Base-by-base conservation (phyloP, 495 filamentous ascomycete species). In the Penicillium verhagenii region DNA sequence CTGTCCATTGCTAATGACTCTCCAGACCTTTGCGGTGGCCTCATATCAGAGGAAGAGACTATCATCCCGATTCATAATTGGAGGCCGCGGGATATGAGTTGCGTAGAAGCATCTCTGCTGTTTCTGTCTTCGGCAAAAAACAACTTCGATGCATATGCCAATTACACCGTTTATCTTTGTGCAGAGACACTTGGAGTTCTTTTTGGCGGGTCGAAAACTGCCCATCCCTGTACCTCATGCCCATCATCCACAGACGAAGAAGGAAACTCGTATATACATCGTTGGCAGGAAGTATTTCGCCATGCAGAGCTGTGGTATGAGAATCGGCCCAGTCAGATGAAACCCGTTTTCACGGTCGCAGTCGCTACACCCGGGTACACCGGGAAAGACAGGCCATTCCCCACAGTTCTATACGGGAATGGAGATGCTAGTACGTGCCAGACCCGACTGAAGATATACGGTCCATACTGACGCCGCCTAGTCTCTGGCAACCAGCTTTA, bases 401-500 rank as follows among this genome's bases (percentile, higher is more conserved):
- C 68, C 39, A 71, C 63, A 6, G 66, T 75, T 3, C 43, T 78
- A 20, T 79, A 72, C 58, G 67, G 65, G 1, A 73, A 73, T 58
- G 65, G 69, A 31, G 66, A 68, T 28, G 73, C 74, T 16, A 76
- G 67, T 70, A 54, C 18, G 64, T 61, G 20, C 9, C n/a, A 29
- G 2, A 7, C 16, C 7, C n/a, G n/a, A n/a, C n/a, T 13, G 14
- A 19, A 0, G 1, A 16, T 14, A 5, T 19, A 31, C 21, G 25
- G 1, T 20, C 5, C 21, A 8, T 7, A 13, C 48, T 54, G 37
- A 50, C 14, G 8, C 16, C 18, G 37, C 5, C 19, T 20, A 66
- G 63, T 79, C 19, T 76, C 74, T 0, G 68, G 69, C 3, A 79
- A 77, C 40, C 74, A 79, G 47, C 58, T 77, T 0, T 75, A 75